These are phyloP conservation scores for Pterulicium gracile DNA, from an alignment of 1,284 basidiomycete genomes.

Conservation along the genomic window DNA sequence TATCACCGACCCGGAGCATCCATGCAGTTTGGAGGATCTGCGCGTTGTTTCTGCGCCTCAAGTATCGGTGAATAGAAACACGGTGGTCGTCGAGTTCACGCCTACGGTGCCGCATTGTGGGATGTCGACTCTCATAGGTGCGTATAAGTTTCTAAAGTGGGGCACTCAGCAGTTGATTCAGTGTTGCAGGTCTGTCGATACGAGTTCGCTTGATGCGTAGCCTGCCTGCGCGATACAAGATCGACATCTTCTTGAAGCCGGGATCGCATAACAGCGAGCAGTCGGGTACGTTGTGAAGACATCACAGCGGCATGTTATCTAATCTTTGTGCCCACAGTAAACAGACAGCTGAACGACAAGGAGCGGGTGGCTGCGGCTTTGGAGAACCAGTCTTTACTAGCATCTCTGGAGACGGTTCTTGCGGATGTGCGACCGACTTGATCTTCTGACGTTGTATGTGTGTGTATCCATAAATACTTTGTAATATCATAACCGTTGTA, in stretches of 20 bases:
- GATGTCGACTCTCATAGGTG: constrained; percentile 96
- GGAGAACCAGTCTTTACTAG: constrained; percentile 82
- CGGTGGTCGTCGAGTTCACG: constrained; percentile 83
- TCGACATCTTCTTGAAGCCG: constrained; percentile 88
- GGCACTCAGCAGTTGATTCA: constrained; percentile 3
- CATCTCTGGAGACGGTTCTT: constrained; percentile 86
- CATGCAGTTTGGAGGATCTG: constrained; percentile 93
- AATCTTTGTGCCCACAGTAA: constrained; percentile 51
- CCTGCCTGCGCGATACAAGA: constrained; percentile 87
- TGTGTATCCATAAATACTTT: constrained; percentile 3
- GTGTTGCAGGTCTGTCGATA: constrained; percentile 70
- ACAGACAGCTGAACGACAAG: constrained; percentile 99
- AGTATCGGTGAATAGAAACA: constrained; percentile 65
- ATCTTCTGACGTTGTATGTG: not conserved
- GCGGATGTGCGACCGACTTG: constrained; percentile 22
- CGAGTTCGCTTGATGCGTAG: constrained; percentile 86
- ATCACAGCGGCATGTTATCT: not conserved
- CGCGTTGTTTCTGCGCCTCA: constrained; percentile 90
- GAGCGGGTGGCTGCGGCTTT: constrained; percentile 95
- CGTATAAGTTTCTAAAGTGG: constrained; percentile 18
- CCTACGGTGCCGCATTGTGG: constrained; percentile 98
- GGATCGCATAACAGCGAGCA: constrained; percentile 95
- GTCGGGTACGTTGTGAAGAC: constrained; percentile 43
- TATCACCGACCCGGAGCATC: constrained; percentile 96
- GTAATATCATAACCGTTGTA: constrained; percentile 1